Evolutionary conservation across 2,329 filamentous ascomycete genomes (phyloP), one percentile per base, ranked within the genome.

Genomic region (Eutypa lata): DNA sequence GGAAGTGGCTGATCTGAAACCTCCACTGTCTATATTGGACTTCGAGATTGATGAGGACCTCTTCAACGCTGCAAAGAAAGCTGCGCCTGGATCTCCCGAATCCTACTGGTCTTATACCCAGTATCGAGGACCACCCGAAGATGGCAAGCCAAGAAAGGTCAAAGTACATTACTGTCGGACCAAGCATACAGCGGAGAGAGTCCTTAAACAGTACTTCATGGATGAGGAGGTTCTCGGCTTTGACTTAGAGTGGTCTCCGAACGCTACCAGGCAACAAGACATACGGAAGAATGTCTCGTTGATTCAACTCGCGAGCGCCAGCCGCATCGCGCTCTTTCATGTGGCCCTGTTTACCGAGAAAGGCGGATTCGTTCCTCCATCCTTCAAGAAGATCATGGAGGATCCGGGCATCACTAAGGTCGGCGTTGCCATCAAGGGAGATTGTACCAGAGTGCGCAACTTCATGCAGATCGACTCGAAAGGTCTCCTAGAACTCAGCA

Each of bases 251-350:
- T 97, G 93, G 92, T 78, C 83, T 49, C 58, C 75, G 1, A 73
- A 79, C 6, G 77, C 83, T 0, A 73, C 65, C 6, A 75, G 67
- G 19, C 61, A 58, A 7, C 67, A 77, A 2, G 75, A 77, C 3
- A 71, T 85, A 3, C 87, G 88, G 58, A 76, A 80, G 49, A 90
- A 91, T 55, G 82, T 95, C 7, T 92, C 89, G 0, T 71, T 97
- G 37, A 87, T 97, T 43, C 93, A 97, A 69, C 69, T 97, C 21
- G 90, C 92, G 1, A 89, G 84, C 54, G 82, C 89, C 43, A 83
- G 87, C 56, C 87, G 84, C 14, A 87, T 97, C 47, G 90, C 80
- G 0, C 78, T 97, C 0, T 92, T 96, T 60, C 93, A 97, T 60
- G 70, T 96, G 49, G 88, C 90, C 2, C 61, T 86, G 2, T 90